phyloP scores from a whole-genome alignment of 2,329 filamentous ascomycete species.

The Xenosphaeropsis pyriputrescens region DNA sequence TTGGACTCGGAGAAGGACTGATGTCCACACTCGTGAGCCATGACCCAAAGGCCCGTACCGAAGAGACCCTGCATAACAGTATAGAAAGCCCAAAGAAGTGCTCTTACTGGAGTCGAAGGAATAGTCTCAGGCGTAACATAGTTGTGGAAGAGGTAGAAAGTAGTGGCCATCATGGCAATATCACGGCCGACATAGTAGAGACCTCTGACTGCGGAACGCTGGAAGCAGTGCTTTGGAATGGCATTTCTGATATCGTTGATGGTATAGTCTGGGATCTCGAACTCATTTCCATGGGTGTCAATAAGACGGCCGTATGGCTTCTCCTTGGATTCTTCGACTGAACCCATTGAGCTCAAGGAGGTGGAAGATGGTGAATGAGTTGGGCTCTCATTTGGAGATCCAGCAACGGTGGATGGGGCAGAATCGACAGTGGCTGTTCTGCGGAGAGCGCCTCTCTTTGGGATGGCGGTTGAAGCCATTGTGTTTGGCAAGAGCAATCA shows the following conservation, averaged over 20 bases:
- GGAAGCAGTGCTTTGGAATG: slow-evolving; percentile 94
- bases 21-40: slow-evolving; percentile 97
- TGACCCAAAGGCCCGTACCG: slow-evolving; percentile 86
- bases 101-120: slow-evolving; percentile 52
- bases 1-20: slow-evolving; percentile 92
- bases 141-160: slow-evolving; percentile 80
- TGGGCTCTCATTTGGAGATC: slow-evolving; percentile 44
- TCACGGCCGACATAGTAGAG: slow-evolving; percentile 79
- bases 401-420: slow-evolving; percentile 37
- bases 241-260: slow-evolving; percentile 96
- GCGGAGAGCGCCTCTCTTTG: slow-evolving; percentile 8
- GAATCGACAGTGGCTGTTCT: slow-evolving; percentile 14
- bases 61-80: slow-evolving; percentile 79
- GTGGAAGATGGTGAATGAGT: slow-evolving; percentile 63
- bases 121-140: slow-evolving; percentile 77
- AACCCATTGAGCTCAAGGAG: slow-evolving; percentile 80
- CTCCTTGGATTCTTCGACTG: slow-evolving; percentile 34
- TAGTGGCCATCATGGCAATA: slow-evolving; percentile 52
- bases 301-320: slow-evolving; percentile 49
- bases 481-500: slow-evolving; percentile 1
- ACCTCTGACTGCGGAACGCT: slow-evolving; percentile 65
- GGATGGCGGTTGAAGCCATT: slow-evolving; percentile 18
- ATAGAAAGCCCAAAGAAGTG: slow-evolving; percentile 47
- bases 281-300: slow-evolving; percentile 91
- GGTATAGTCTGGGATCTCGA: slow-evolving; percentile 85